These are phyloP conservation scores for Lipomyces kockii DNA, from an alignment of 805 yeast species.

Conservation along the genomic window DNA sequence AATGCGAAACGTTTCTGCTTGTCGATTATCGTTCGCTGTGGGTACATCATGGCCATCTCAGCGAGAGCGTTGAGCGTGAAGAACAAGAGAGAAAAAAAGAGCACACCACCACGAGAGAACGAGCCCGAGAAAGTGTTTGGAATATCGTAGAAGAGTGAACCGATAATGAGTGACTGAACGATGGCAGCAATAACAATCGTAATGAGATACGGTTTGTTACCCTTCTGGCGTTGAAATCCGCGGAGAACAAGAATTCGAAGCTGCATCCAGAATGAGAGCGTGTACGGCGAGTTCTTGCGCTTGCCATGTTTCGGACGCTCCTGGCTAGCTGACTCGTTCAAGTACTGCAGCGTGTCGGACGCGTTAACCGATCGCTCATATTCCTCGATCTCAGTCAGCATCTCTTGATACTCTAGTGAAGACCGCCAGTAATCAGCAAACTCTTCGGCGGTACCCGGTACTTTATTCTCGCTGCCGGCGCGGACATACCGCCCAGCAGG, in stretches of 20 bases:
- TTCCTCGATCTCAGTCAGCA: conserved; percentile 53
- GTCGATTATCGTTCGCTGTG: conserved; percentile 59
- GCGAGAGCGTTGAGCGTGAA: conserved; percentile 53
- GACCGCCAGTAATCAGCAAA: conserved; percentile 54
- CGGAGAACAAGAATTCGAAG: too few relatives aligned
- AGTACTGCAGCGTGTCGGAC: too few relatives aligned
- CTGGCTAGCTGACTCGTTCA: too few relatives aligned
- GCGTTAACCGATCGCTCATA: conserved; percentile 15
- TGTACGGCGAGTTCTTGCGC: too few relatives aligned
- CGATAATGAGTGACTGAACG: conserved; percentile 61
- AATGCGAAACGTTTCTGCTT: conserved; percentile 53
- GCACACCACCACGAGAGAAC: conserved; percentile 65
- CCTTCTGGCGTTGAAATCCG: conserved; percentile 54
- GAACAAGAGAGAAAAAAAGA: conserved; percentile 60
- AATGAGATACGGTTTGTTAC: conserved; percentile 49
- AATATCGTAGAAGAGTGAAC: conserved; percentile 64
- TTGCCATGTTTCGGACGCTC: too few relatives aligned
- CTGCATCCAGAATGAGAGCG: too few relatives aligned
- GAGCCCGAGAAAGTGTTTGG: conserved; percentile 59
- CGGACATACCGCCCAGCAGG: conserved; percentile 55
- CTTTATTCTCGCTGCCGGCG: conserved; percentile 52
- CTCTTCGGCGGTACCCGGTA: conserved; percentile 53
- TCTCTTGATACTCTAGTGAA: conserved; percentile 49
- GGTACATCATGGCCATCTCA: conserved; percentile 52
- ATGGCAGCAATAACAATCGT: conserved; percentile 48